Evolutionary conservation across 176 grass and related monocot species (phyloP), one percentile per base, ranked within the genome.

Genomic region (Paspalum notatum): DNA sequence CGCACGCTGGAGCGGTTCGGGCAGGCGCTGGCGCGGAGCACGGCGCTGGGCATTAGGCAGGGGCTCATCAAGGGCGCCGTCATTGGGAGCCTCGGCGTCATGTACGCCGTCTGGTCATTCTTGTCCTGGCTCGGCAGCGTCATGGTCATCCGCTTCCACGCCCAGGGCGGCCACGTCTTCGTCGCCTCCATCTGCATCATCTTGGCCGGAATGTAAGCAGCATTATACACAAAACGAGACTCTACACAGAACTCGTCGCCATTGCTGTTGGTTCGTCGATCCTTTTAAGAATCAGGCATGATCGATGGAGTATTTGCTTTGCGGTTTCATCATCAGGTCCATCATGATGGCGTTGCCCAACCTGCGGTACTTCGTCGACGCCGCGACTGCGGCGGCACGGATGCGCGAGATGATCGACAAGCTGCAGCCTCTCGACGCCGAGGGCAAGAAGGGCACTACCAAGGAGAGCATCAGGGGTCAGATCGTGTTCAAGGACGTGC

Each of bases 21-120:
- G 10, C 8, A 0, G 8, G 88, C 88, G 26, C 82, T 93, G 47
- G 78, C 89, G 11, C 47, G 62, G 62, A 85, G 82, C 68, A 70
- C 89, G 20, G 80, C 52, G 48, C 82, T 88, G 32, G 91, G 91
- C 68, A 46, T 90, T 68, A 56, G 8, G 69, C 82, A 88, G 69
- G 91, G 91, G 14, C 79, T 93, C 41, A 58, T 87, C 63, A 93
- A 90, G 82, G 91, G 88, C 69, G 42, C 73, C 64, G 70, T 85
- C 37, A 72, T 93, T 51, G 85, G 88, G 9, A 93, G 88, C 79
- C 67, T 83, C 25, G 88, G 84, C 25, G 20, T 88, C 79, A 83
- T 87, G 57, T 93, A 80, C 79, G 74, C 78, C 32, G 80, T 93
- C 68, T 90, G 88, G 87, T 89, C 87, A 12, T 89, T 93, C 76